Conservation (phyloP, 352 stramenopile species). For the Blastocystis sp. region DNA sequence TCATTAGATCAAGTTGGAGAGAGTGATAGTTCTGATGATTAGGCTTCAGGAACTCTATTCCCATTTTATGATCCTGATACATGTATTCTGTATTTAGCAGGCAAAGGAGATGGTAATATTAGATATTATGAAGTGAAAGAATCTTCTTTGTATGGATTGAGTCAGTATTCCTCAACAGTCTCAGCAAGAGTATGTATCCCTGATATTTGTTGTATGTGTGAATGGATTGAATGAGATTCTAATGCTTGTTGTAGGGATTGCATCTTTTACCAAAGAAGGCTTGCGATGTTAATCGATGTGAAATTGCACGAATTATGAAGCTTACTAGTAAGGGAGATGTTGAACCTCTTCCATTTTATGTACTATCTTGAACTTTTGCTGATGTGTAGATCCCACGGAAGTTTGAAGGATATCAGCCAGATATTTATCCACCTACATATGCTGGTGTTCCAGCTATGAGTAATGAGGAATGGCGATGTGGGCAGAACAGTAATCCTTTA, state of each 20-base stretch:
- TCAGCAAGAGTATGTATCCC: conserved; percentile 67
- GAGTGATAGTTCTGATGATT: conserved; percentile 87
- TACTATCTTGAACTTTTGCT: conserved; percentile 65
- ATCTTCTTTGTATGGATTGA: conserved; percentile 82
- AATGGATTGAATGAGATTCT: conserved; percentile 49
- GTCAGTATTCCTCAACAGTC: conserved; percentile 85
- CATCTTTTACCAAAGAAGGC: conserved; percentile 95
- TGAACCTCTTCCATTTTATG: conserved; percentile 85
- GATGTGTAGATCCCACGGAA: conserved; percentile 77
- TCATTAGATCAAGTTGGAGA: conserved; percentile 79
- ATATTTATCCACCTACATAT: conserved; percentile 94
- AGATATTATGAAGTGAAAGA: conserved; percentile 94
- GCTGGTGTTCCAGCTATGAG: conserved; percentile 85
- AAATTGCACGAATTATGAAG: conserved; percentile 88
- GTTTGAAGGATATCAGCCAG: conserved; percentile 96
- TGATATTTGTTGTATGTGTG: no score
- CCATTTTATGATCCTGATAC: conserved; percentile 97
- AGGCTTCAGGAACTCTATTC: conserved; percentile 94
- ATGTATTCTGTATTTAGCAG: conserved; percentile 91
- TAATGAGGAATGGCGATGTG: conserved; percentile 86
- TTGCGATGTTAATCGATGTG: conserved; percentile 92
- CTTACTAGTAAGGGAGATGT: conserved; percentile 85
- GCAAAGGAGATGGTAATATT: conserved; percentile 96
- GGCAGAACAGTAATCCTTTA: conserved; percentile 83
- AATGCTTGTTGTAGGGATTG: conserved; percentile 81